These are phyloP conservation scores for Fraxinus quadrangulata DNA, from an alignment of 257 asterid species.

Conservation along the genomic window DNA sequence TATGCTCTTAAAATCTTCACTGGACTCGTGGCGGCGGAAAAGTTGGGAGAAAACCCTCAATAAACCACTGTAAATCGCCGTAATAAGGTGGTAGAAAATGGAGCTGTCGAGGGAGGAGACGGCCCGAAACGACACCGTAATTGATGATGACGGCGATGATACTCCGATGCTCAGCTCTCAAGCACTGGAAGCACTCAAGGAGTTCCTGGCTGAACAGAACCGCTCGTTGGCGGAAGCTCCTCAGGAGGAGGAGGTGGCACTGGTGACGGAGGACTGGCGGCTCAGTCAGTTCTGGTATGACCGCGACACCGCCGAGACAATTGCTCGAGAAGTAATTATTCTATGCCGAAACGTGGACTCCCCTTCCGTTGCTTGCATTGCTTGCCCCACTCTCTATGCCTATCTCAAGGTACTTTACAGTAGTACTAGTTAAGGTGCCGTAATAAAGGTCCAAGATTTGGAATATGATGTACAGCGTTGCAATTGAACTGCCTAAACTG, in stretches of 20 bases:
- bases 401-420: conserved; percentile 68
- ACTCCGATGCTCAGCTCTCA: conserved; percentile 70
- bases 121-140: conserved; percentile 27
- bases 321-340: conserved; percentile 72
- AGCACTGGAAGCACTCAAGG: conserved; percentile 81
- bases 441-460: not conserved
- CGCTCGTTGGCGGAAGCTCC: conserved; percentile 34
- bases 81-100: conserved; percentile 30
- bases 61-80: not conserved
- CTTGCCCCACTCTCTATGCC: conserved; percentile 95
- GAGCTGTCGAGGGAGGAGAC: conserved; percentile 29
- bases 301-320: conserved; percentile 72
- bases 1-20: too few species aligned
- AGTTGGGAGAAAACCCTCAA: not conserved
- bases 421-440: not conserved
- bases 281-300: conserved; percentile 99
- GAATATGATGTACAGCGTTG: conserved; percentile 5
- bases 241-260: conserved; percentile 52
- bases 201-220: conserved; percentile 76
- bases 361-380: conserved; percentile 83
- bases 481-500: not conserved
- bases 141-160: conserved; percentile 53
- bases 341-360: conserved; percentile 50
- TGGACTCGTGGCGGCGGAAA: not conserved
- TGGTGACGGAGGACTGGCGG: conserved; percentile 90